Percentiles rank a stretch among this genome's conserved stretches.
phyloP scores from a whole-genome alignment of 176 grass and related monocot species.

The Lolium rigidum region DNA sequence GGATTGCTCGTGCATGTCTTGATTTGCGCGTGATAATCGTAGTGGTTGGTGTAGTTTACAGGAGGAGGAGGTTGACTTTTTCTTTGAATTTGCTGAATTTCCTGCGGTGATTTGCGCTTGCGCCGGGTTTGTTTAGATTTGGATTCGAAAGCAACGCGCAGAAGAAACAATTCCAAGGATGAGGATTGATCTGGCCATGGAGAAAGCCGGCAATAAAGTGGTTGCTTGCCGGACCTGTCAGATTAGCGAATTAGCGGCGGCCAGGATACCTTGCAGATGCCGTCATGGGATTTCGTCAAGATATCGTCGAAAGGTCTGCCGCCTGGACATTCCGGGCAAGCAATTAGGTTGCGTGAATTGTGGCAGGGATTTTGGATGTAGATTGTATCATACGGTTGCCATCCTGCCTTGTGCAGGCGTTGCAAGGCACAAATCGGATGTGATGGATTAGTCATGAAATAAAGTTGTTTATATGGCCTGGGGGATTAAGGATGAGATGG shows the following conservation, averaged over 20 bases:
- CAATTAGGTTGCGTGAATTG: slow-evolving; percentile 2
- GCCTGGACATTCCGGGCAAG: neutral
- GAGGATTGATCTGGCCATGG: neutral
- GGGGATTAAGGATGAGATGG: slow-evolving; percentile 14
- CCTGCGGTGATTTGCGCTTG: neutral
- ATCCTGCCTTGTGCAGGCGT: neutral
- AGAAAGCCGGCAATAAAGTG: neutral
- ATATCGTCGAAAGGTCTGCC: neutral
- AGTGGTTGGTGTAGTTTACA: slow-evolving; percentile 4
- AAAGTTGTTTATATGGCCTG: neutral
- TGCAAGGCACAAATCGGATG: neutral
- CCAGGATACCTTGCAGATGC: neutral
- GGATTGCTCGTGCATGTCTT: neutral
- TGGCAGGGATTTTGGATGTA: neutral
- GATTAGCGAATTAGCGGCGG: neutral
- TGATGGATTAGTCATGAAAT: neutral
- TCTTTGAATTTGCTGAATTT: neutral
- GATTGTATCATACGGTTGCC: neutral
- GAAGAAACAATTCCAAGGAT: no score
- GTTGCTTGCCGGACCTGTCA: neutral
- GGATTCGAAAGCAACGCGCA: no score
- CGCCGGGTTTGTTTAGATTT: neutral
- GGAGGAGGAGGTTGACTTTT: neutral
- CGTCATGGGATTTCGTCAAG: neutral
- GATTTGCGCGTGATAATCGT: neutral